Base-by-base conservation (phyloP, 2,329 filamentous ascomycete species). In the Fusarium torulosum region DNA sequence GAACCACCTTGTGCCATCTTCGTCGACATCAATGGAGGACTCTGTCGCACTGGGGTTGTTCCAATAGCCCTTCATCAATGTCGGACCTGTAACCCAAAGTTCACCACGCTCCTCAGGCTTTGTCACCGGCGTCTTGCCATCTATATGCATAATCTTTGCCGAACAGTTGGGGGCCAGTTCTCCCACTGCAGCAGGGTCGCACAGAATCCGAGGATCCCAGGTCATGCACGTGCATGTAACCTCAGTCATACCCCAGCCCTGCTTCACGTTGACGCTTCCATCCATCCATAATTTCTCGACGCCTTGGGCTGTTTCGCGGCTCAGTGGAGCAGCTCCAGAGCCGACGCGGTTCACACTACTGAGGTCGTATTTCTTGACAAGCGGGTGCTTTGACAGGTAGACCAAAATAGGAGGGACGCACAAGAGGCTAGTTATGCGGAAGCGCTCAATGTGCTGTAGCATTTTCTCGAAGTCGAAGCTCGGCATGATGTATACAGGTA, bases 191-290 rank as follows among this genome's bases (percentile, higher is more conserved):
- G 52, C 49, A 6, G 56, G 46, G 7, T 58, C 52, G 15, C 29
- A 46, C 8, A 19, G 9, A 0, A 29, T 35, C 72, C 94, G 95
- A n/a, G 92, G 84, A 62, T 91, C 83, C 84, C 88, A 93, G 4
- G 83, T 83, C 20, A 91, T 83, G 15, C 86, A 82, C 0, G 90
- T 88, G 75, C 92, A 95, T 0, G 92, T 96, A 3, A 86, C 79
- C 75, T 96, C 93, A 1, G 93, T 96, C 93, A 96, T 95, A 5
- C 93, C 93, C 90, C 91, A 96, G 3, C 91, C 93, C 76, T 95
- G 92, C 74, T 80, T 79, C 9, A 85, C 65, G 0, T 63, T 60
- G 11, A 85, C 53, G 1, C 72, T 68, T 1, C 74, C 70, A 20
- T 66, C 51, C 0, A 75, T 73, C 82, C 87, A 89, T 3, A 75